Evolutionary conservation across 2,329 filamentous ascomycete species (phyloP), one percentile per base, ranked within the genome.

Genomic region (Aspergillus sp.): DNA sequence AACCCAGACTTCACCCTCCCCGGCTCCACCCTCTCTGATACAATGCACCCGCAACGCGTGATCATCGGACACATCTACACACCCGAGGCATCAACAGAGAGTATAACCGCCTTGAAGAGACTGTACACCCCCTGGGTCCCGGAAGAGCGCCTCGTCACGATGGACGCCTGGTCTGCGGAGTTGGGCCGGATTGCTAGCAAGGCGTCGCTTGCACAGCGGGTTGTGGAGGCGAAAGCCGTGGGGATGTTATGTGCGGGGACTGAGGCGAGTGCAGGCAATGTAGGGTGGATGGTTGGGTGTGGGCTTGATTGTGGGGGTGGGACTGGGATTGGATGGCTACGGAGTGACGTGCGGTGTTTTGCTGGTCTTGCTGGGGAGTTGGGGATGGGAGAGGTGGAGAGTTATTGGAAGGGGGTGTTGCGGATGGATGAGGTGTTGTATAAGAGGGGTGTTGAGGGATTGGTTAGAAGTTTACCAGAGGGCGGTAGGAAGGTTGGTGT

Each of bases 41-140:
- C 62, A 11, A 54, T 66, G 5, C 48, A 62, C 24, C 63, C 64
- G 0, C 48, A 52, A 5, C 58, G 64, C 4, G 52, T 66, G 4
- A 58, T 66, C 9, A 64, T 66, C 52, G 64, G 64, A 0, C 64
- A 66, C 43, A 57, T 64, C 8, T 65, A 59, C 47, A 45, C 59
- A 1, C 33, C 60, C 7, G 59, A 59, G 14, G 58, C 63, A 44
- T 64, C 64, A 1, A 52, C 59, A 1, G 52, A 54, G 17, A 55
- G 61, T 1, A 15, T 66, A 4, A 60, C 54, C 0, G 62, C 62
- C 2, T 27, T 66, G 19, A 64, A 60, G 37, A 49, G 52, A 7
- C 45, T 66, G 4, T 66, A 66, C 35, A 57, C 48, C 4, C 43
- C 64, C 0, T 66, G 59, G 53, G 44, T 66, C 3, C 44, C 62